These are phyloP conservation scores for Leptographium galeiforme DNA, from an alignment of 2,329 filamentous ascomycete genomes.

Conservation along the genomic window DNA sequence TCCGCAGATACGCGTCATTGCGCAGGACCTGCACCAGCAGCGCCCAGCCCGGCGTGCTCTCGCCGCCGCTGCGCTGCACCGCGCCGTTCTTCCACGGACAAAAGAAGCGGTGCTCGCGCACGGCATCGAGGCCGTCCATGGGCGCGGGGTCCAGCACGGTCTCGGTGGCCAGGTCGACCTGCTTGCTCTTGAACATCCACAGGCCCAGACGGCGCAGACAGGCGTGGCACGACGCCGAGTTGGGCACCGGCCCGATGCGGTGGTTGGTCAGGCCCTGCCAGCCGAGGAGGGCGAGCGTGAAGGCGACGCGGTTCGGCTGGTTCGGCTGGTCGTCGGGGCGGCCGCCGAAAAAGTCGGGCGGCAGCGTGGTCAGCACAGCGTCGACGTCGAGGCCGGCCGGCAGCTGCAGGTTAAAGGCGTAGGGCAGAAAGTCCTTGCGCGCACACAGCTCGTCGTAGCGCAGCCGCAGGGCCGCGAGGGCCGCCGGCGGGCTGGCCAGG, in stretches of 20 bases:
- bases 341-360: conserved; percentile 36
- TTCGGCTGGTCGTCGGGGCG: conserved; percentile 10
- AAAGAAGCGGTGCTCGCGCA: conserved; percentile 66
- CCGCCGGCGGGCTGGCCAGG: conserved; percentile 46
- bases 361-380: conserved; percentile 33
- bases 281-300: conserved; percentile 58
- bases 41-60: conserved; percentile 38
- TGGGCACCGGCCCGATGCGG: conserved; percentile 47
- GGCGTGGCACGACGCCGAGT: conserved; percentile 66
- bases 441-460: conserved; percentile 52
- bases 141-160: conserved; percentile 42
- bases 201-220: conserved; percentile 82
- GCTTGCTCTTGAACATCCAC: conserved; percentile 83
- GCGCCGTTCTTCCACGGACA: conserved; percentile 63
- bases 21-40: conserved; percentile 39
- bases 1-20: conserved; percentile 44
- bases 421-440: conserved; percentile 43
- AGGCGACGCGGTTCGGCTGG: conserved; percentile 43
- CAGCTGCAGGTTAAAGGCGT: conserved; percentile 46
- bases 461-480: conserved; percentile 42
- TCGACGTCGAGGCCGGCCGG: conserved; percentile 40
- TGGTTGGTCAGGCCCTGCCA: conserved; percentile 55
- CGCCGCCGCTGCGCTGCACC: conserved; percentile 39
- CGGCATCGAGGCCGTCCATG: conserved; percentile 54
- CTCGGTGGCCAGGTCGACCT: conserved; percentile 39